phyloP scores from a whole-genome alignment of 75 land plant species.

The Adiantum capillusveneris region DNA sequence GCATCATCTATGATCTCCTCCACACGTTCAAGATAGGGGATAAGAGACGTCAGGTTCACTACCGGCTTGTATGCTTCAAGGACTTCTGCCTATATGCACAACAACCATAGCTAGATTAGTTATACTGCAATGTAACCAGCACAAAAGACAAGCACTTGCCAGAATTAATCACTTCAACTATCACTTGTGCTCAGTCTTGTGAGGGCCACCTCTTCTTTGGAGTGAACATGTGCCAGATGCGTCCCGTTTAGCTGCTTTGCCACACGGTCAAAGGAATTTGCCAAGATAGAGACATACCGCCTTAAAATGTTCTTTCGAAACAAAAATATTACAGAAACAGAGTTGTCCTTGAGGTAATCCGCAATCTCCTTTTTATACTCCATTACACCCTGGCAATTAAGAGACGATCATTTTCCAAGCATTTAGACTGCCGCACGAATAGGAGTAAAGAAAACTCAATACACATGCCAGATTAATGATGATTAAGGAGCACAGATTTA shows the following conservation, averaged over 20 bases:
- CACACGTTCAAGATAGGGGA: conserved; percentile 36
- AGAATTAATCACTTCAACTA: background rate
- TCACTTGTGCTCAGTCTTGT: background rate
- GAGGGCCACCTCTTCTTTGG: conserved; percentile 51
- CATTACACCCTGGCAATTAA: conserved; percentile 54
- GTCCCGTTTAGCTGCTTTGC: conserved; percentile 67
- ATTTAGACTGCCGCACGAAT: too few species aligned
- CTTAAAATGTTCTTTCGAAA: conserved; percentile 61
- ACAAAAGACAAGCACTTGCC: background rate
- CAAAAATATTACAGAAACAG: conserved; percentile 59
- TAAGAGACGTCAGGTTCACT: conserved; percentile 37
- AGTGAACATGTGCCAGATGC: conserved; percentile 81
- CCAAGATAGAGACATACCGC: conserved; percentile 62
- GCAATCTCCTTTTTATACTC: conserved; percentile 60
- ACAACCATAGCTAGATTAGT: background rate
- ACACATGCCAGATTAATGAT: too few species aligned
- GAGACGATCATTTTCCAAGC: too few species aligned
- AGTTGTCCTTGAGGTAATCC: conserved; percentile 49
- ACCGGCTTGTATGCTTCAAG: conserved; percentile 69
- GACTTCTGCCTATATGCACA: conserved; percentile 48
- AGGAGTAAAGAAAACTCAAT: too few species aligned
- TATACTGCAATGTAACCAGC: background rate
- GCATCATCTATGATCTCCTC: conserved; percentile 42
- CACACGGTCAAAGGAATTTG: conserved; percentile 64
- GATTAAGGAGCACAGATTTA: too few species aligned